Conservation (phyloP, 805 yeast genomes). For the Myxozyma neglecta region DNA sequence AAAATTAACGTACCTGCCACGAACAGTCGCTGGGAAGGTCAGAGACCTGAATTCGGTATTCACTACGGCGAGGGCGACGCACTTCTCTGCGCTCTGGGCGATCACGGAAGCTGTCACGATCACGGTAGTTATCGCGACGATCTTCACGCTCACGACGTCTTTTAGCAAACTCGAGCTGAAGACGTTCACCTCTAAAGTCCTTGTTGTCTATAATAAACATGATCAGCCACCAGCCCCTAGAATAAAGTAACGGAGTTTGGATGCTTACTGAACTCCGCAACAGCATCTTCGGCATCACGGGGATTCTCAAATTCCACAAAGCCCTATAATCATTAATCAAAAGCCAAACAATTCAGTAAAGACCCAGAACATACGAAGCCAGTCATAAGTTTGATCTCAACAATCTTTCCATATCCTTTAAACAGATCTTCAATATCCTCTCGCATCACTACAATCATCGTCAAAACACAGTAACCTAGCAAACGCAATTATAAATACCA, state of each 20-base stretch:
- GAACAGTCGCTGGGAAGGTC: constrained; percentile 35
- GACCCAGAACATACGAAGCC: constrained; percentile 35
- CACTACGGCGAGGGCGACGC: constrained; percentile 33
- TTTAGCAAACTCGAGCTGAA: constrained; percentile 41
- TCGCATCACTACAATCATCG: constrained; percentile 21
- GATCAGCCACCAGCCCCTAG: background rate
- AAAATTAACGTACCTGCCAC: constrained; percentile 37
- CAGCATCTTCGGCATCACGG: constrained; percentile 38
- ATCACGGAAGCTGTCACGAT: constrained; percentile 26
- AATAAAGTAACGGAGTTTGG: background rate
- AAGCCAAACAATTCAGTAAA: background rate
- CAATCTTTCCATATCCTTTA: constrained; percentile 51
- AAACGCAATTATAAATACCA: constrained; percentile 18
- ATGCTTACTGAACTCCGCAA: constrained; percentile 32
- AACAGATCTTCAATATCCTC: constrained; percentile 53
- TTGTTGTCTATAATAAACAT: constrained; percentile 33
- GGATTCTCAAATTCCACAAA: constrained; percentile 38
- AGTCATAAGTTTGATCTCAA: constrained; percentile 56
- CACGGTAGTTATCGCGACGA: constrained; percentile 22
- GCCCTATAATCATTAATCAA: constrained; percentile 29
- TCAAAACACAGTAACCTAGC: background rate
- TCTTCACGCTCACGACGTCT: constrained; percentile 37
- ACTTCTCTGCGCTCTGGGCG: constrained; percentile 30
- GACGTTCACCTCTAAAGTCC: constrained; percentile 40
- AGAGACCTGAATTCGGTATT: constrained; percentile 36